A percentile compares a stretch with the other conserved stretches of the same genome.
These are phyloP conservation scores for Physcomitrellopsis africana DNA, from an alignment of 225 moss, liverwort and hornwort genomes.

Conservation along the genomic window DNA sequence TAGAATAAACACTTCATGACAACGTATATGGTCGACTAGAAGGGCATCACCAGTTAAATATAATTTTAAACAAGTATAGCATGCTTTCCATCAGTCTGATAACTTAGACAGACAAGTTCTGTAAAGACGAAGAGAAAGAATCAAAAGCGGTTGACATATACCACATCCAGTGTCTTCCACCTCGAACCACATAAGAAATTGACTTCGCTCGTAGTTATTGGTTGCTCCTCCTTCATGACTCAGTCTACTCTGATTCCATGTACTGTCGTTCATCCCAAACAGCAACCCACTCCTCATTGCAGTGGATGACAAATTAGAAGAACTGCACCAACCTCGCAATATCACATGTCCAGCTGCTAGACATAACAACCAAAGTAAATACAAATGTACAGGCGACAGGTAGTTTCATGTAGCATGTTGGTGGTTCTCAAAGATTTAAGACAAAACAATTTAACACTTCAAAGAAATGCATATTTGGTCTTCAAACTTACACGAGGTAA, in stretches of 20 bases:
- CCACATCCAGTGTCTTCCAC: slow-evolving; percentile 93
- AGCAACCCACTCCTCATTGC: slow-evolving; percentile 43
- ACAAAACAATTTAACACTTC: neutral
- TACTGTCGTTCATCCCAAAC: slow-evolving; percentile 43
- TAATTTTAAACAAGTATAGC: neutral
- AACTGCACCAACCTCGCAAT: slow-evolving; percentile 78
- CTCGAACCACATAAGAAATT: slow-evolving; percentile 80
- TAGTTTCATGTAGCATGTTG: neutral
- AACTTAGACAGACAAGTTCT: neutral
- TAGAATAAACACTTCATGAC: neutral
- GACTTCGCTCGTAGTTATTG: slow-evolving; percentile 37
- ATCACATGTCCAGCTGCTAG: slow-evolving; percentile 79
- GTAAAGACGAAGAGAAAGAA: neutral
- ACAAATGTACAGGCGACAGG: neutral
- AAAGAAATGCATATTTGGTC: neutral
- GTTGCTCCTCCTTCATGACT: slow-evolving; percentile 34
- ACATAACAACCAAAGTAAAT: slow-evolving; percentile 25
- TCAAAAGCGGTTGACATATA: slow-evolving; percentile 23
- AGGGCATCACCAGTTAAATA: neutral
- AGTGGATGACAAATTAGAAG: slow-evolving; percentile 38
- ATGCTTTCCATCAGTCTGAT: neutral
- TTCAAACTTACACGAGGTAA: slow-evolving; percentile 58
- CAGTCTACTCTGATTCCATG: slow-evolving; percentile 45
- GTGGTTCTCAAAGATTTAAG: slow-evolving; percentile 2
- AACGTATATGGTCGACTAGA: neutral